These are phyloP conservation scores for Pichia pseudocactophila DNA, from an alignment of 805 yeast genomes.

Conservation along the genomic window DNA sequence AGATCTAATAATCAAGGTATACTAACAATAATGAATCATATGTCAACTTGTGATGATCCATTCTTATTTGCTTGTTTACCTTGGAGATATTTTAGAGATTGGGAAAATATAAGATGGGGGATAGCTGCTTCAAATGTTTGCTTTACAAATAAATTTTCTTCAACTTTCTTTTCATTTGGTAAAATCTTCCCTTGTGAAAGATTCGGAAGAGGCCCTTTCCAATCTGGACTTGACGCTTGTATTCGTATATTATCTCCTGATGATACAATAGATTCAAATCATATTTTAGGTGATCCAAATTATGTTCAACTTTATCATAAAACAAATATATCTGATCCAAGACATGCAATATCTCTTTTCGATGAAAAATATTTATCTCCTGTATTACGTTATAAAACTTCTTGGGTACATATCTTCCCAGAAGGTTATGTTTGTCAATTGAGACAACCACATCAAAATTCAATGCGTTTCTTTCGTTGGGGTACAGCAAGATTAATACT, in stretches of 20 bases:
- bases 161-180: conserved; percentile 74
- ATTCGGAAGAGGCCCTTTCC: conserved; percentile 91
- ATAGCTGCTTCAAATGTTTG: conserved; percentile 90
- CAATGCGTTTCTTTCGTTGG: conserved; percentile 95
- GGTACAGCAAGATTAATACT: conserved; percentile 79
- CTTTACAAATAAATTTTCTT: conserved; percentile 45
- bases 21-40: conserved; percentile 85
- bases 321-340: background rate
- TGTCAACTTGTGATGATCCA: conserved; percentile 91
- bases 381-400: conserved; percentile 51
- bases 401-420: conserved; percentile 93
- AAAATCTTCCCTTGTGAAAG: conserved; percentile 81
- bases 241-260: conserved; percentile 73
- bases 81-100: conserved; percentile 48
- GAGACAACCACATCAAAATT: conserved; percentile 66
- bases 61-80: conserved; percentile 83
- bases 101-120: conserved; percentile 82
- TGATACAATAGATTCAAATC: conserved; percentile 45
- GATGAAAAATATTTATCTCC: conserved; percentile 41
- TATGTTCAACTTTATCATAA: background rate
- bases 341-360: conserved; percentile 14
- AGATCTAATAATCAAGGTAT: conserved; percentile 63
- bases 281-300: conserved; percentile 18
- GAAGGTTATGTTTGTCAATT: conserved; percentile 90
- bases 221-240: conserved; percentile 81